Percentiles rank a stretch among this genome's conserved stretches.
These are phyloP conservation scores for Boletus hoseneyae DNA, from an alignment of 1,284 basidiomycete species.

Conservation along the genomic window DNA sequence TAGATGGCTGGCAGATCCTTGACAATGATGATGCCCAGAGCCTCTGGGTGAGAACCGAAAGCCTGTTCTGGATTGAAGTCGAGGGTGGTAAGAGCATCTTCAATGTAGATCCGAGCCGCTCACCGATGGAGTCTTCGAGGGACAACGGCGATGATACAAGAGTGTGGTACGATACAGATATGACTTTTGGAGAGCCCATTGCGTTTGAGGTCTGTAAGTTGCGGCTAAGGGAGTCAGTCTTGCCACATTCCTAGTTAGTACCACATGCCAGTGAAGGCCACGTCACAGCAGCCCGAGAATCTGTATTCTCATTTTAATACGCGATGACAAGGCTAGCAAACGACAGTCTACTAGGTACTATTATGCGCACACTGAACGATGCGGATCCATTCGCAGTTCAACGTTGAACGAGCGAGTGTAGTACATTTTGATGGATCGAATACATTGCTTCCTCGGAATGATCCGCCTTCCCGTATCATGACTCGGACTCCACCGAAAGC, in stretches of 20 bases:
- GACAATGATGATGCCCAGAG: constrained; percentile 78
- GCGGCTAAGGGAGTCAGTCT: constrained; percentile 11
- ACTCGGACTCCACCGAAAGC: not conserved
- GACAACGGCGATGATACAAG: constrained; percentile 58
- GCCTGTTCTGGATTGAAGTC: constrained; percentile 53
- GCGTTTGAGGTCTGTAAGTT: constrained; percentile 30
- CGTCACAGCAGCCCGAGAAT: not conserved
- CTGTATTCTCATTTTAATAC: not conserved
- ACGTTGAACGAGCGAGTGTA: too few species aligned
- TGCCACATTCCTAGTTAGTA: constrained; percentile 1
- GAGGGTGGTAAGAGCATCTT: not conserved
- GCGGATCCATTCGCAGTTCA: too few species aligned
- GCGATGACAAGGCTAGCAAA: too few species aligned
- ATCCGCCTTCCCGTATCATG: not conserved
- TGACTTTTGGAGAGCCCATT: constrained; percentile 54
- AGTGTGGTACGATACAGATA: constrained; percentile 67
- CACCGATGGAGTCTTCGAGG: constrained; percentile 62
- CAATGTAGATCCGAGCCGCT: constrained; percentile 14
- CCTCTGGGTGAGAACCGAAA: constrained; percentile 74
- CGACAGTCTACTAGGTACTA: too few species aligned
- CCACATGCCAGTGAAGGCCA: too few species aligned
- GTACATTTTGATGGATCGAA: not conserved
- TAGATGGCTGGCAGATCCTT: constrained; percentile 76
- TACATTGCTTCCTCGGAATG: not conserved
- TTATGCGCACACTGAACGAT: too few species aligned